A percentile compares a stretch with the other conserved stretches of the same genome.
phyloP scores from a whole-genome alignment of 371 early-diverging fungal species.

The Mortierella sp. region DNA sequence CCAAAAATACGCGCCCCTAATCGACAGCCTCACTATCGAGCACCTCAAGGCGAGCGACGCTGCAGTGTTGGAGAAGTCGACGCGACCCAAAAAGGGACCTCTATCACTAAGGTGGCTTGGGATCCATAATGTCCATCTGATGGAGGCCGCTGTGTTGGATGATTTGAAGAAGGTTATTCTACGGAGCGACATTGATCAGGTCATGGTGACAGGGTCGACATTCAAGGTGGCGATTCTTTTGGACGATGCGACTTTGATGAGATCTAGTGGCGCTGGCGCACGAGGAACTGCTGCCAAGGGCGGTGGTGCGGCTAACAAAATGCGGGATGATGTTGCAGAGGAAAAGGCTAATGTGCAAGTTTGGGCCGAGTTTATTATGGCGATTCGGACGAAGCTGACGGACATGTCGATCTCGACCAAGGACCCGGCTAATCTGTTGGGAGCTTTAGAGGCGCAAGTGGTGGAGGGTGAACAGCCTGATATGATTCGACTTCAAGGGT shows the following conservation, averaged over 20 bases:
- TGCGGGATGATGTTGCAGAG: conserved; percentile 5
- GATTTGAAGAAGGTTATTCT: conserved; percentile 39
- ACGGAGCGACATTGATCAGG: conserved; percentile 18
- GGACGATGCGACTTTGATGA: background rate
- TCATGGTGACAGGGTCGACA: conserved; percentile 8
- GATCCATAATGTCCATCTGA: conserved; percentile 16
- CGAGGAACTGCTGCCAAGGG: background rate
- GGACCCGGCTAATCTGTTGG: conserved; percentile 3
- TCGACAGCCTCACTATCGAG: conserved; percentile 10
- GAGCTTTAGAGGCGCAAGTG: conserved; percentile 11
- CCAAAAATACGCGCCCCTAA: conserved; percentile 35
- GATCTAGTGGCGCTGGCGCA: background rate
- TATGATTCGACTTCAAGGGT: conserved; percentile 12
- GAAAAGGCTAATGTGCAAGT: conserved; percentile 10
- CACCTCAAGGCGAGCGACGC: conserved; percentile 29
- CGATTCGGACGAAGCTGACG: conserved; percentile 31
- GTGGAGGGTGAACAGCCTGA: background rate
- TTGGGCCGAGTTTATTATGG: conserved; percentile 23
- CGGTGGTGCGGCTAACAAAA: background rate
- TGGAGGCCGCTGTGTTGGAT: conserved; percentile 27
- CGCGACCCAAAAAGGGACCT: conserved; percentile 46
- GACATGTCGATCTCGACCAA: conserved; percentile 16
- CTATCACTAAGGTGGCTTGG: conserved; percentile 25
- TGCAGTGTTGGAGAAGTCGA: conserved; percentile 30
- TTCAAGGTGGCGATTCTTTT: background rate